phyloP scores from a whole-genome alignment of 1,139 yeast genomes.

The Saccharomycopsis hybrid region DNA sequence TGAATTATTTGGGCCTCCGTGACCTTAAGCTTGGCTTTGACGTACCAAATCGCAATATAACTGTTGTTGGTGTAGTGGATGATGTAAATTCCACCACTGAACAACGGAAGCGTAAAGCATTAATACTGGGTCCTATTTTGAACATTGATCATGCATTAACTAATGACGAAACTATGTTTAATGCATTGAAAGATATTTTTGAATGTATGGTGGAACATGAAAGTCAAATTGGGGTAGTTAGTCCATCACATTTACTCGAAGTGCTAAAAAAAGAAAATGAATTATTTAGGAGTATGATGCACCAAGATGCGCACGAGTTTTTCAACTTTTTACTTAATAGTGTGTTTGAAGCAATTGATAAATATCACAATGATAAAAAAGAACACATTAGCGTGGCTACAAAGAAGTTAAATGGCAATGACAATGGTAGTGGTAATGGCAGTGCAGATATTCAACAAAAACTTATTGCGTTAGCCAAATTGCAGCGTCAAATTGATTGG shows the following conservation, averaged over 20 bases:
- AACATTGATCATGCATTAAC: conserved; percentile 65
- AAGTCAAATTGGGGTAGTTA: conserved; percentile 72
- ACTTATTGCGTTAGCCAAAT: conserved; percentile 23
- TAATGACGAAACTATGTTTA: conserved; percentile 52
- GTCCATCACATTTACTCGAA: conserved; percentile 69
- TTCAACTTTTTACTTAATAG: conserved; percentile 80
- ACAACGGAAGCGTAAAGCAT: conserved; percentile 72
- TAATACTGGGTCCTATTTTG: conserved; percentile 76
- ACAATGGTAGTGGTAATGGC: too few species aligned
- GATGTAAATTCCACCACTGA: conserved; percentile 58
- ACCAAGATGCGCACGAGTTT: conserved; percentile 97
- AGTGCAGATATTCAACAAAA: not conserved
- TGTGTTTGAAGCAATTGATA: conserved; percentile 63
- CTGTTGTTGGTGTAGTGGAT: conserved; percentile 23
- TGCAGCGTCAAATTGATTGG: conserved; percentile 34
- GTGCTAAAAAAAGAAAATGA: conserved; percentile 76
- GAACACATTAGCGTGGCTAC: too few species aligned
- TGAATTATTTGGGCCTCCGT: conserved; percentile 26
- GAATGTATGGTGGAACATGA: conserved; percentile 74
- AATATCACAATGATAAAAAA: conserved; percentile 22
- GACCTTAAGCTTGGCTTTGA: conserved; percentile 29
- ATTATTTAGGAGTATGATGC: conserved; percentile 85
- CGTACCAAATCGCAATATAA: conserved; percentile 24
- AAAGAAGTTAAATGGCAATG: too few species aligned
- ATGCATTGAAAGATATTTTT: conserved; percentile 77